Evolutionary conservation across 1,139 yeast genomes (phyloP), one percentile per base, ranked within the genome.

Genomic region (Geotrichum cucujoidarum): DNA sequence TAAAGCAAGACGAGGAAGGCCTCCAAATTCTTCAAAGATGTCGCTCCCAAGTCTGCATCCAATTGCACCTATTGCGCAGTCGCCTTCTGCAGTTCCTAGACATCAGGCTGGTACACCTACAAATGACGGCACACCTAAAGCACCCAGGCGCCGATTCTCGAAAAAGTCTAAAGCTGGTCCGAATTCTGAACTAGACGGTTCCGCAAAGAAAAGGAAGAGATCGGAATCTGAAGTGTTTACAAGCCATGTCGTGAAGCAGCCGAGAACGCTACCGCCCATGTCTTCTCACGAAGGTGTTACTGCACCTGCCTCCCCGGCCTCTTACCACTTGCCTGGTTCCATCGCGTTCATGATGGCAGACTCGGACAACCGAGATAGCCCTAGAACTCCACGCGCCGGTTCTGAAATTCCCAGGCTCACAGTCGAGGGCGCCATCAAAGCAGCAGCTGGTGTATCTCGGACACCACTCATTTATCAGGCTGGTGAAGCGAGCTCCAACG

Each of bases 21-120:
- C 48, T 4, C 48, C 48, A 3, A 45, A 45, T 34, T 45, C 48
- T 20, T 30, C 48, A 6, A 33, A 24, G 20, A 11, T 39, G 5
- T 24, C 38, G 16, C 24, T 45, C 10, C 21, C 36, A 3, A 10
- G 27, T 5, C 35, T 24, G 8, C 48, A 45, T 16, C 48, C 43
- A 3, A 45, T 45, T 34, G 48, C 48, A 6, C 48, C 48, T 16
- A 14, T 37, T 4, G 17, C 33, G 4, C 14, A 20, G 7, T n/a
- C 29, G 10, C 24, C 40, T 27, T n/a, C n/a, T n/a, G n/a, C n/a
- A n/a, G n/a, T n/a, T n/a, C n/a, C n/a, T n/a, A n/a, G n/a, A n/a
- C n/a, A n/a, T n/a, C n/a, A n/a, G n/a, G n/a, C n/a, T n/a, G n/a
- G n/a, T n/a, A n/a, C n/a, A n/a, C n/a, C n/a, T n/a, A n/a, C n/a